phyloP scores from a whole-genome alignment of 768 basidiomycete species.

The Mycena capillaripes region DNA sequence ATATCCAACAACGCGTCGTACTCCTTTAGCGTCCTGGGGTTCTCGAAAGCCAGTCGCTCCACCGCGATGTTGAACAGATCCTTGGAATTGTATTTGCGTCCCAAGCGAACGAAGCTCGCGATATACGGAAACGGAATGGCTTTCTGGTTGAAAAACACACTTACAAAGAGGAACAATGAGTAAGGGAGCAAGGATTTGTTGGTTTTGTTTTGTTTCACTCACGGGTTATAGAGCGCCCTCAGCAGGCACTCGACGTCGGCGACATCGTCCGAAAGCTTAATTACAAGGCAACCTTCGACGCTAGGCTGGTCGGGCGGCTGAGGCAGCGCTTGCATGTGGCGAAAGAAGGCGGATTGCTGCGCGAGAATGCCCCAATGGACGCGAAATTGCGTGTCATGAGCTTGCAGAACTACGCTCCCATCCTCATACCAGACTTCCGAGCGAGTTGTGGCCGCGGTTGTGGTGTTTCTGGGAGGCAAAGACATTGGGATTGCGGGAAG shows the following conservation, averaged over 20 bases:
- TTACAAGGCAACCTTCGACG: constrained; percentile 10
- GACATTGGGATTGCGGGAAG: not conserved
- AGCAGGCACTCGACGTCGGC: constrained; percentile 5
- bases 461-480: not conserved
- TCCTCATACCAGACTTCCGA: not conserved
- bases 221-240: constrained; percentile 5
- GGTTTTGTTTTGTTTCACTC: not conserved
- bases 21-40: not conserved
- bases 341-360: constrained; percentile 41
- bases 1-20: not conserved
- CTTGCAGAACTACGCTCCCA: not conserved
- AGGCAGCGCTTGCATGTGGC: constrained; percentile 39
- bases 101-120: not conserved
- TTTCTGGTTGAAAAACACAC: not conserved
- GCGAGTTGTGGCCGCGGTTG: not conserved
- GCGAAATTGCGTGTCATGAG: constrained; percentile 32
- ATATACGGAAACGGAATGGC: not conserved
- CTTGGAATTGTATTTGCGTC: constrained; percentile 1
- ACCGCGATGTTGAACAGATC: not conserved
- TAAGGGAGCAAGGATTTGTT: not conserved
- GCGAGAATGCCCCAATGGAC: constrained; percentile 39
- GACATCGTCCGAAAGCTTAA: not conserved
- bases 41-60: not conserved
- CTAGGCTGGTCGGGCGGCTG: constrained; percentile 16
- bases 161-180: too few species aligned